Conservation (phyloP, 2,329 filamentous ascomycete genomes). For the Colletotrichum graminicola region DNA sequence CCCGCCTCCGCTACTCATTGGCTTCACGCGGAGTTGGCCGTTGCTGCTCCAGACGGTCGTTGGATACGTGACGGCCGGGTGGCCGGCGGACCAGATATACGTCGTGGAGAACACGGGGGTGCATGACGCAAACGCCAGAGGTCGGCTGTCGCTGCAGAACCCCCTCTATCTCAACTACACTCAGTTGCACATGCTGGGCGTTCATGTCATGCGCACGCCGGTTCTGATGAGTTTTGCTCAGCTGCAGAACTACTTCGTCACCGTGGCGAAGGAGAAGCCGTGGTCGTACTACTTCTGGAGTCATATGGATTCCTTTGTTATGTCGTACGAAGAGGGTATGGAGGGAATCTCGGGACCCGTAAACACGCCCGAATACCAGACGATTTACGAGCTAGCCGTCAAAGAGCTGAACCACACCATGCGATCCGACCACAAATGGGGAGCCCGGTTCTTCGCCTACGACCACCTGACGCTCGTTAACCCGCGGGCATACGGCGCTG, state of each 20-base stretch:
- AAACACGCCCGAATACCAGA: conserved; percentile 55
- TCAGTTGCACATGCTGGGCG: conserved; percentile 61
- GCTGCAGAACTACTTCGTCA: conserved; percentile 66
- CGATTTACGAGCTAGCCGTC: conserved; percentile 56
- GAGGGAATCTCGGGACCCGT: conserved; percentile 44
- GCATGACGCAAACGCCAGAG: conserved; percentile 63
- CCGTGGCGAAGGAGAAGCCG: conserved; percentile 56
- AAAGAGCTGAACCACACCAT: conserved; percentile 51
- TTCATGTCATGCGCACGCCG: conserved; percentile 63
- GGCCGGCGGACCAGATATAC: conserved; percentile 68
- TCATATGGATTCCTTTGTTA: conserved; percentile 65
- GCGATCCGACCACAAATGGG: conserved; percentile 58
- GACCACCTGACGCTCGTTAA: conserved; percentile 70
- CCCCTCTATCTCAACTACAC: conserved; percentile 69
- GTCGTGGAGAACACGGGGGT: conserved; percentile 71
- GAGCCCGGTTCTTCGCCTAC: conserved; percentile 67
- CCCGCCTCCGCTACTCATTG: conserved; percentile 66
- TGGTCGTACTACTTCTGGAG: conserved; percentile 68
- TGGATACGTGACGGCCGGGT: conserved; percentile 69
- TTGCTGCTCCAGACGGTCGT: conserved; percentile 68
- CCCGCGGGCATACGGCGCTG: conserved; percentile 60
- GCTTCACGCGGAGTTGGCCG: conserved; percentile 69
- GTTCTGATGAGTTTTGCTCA: conserved; percentile 67
- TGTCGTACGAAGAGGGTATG: conserved; percentile 56
- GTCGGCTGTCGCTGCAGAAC: conserved; percentile 63